Conservation (phyloP, 2,329 filamentous ascomycete species). For the Cercospora zeae-maydis region DNA sequence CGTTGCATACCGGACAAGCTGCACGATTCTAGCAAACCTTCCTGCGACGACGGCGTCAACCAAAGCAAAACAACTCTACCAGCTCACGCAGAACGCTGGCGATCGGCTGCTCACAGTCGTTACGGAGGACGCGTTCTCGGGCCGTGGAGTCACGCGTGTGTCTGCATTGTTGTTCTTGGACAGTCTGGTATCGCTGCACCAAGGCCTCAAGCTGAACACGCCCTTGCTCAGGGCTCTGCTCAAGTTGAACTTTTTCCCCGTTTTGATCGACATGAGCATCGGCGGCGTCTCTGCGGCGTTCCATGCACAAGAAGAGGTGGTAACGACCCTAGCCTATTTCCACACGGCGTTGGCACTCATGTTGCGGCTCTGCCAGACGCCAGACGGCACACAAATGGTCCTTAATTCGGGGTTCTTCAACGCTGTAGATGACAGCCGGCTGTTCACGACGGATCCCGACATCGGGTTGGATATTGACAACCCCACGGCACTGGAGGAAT, state of each 20-base stretch:
- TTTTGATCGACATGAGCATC: conserved; percentile 83
- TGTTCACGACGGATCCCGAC: conserved; percentile 89
- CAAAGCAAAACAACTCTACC: conserved; percentile 41
- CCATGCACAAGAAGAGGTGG: conserved; percentile 47
- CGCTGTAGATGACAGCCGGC: conserved; percentile 71
- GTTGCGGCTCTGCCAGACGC: conserved; percentile 77
- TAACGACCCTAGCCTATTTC: conserved; percentile 57
- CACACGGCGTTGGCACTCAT: conserved; percentile 78
- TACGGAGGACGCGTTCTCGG: conserved; percentile 88
- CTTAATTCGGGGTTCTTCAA: conserved; percentile 85
- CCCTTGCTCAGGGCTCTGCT: conserved; percentile 76
- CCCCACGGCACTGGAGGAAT: conserved; percentile 67
- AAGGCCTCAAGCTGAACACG: conserved; percentile 62
- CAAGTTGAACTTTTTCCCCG: conserved; percentile 83
- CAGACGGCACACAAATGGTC: conserved; percentile 79
- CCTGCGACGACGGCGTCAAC: conserved; percentile 18
- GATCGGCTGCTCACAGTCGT: conserved; percentile 78
- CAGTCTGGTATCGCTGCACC: conserved; percentile 69
- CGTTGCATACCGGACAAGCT: conserved; percentile 87
- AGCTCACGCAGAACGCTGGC: conserved; percentile 74
- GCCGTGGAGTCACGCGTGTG: conserved; percentile 75
- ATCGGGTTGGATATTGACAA: conserved; percentile 75
- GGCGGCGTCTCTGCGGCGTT: conserved; percentile 70
- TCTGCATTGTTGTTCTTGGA: conserved; percentile 82
- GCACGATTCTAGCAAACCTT: conserved; percentile 39